Evolutionary conservation across 495 filamentous ascomycete genomes (phyloP), one percentile per base, ranked within the genome.

Genomic region (Echria macrotheca): DNA sequence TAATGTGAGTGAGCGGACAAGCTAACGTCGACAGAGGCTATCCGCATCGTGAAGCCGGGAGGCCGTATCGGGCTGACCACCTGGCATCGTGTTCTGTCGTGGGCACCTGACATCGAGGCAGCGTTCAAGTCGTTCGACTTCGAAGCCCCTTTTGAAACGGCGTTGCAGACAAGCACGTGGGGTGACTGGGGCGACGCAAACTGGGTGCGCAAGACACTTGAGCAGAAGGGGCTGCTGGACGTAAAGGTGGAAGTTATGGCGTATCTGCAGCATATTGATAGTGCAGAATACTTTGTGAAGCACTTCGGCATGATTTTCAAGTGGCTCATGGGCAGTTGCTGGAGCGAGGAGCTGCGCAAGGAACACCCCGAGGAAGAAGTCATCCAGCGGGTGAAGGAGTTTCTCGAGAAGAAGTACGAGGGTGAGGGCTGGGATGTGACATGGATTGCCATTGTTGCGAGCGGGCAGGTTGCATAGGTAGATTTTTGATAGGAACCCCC

Each of bases 1-100:
- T 8, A 18, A 22, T 31, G 32, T 15, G 14, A 4, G 2, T 1
- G 11, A 15, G 9, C 5, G n/a, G 4, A 37, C 0, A 3, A 17
- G 10, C 52, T 63, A 18, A 62, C 31, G 4, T 9, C 11, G 5
- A 12, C 32, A 74, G 70, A 74, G 25, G 40, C 61, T 0, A 57
- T 70, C 44, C 61, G 68, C 7, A 50, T 71, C 1, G 56, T 72
- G 7, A 57, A 64, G 39, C 70, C 68, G 1, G 67, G 67, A 1
- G 70, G 70, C 17, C 41, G 52, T 12, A 58, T 74, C 1, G 69
- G 57, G 5, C 63, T 72, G 31, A 71, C 59, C 10, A 68, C 67
- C 0, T 68, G 62, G 68, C 65, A 69, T 36, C 35, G 41, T 12
- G 58, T 44, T 4, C 17, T 48, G 9, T 61, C 63, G 11, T 71